phyloP scores from a whole-genome alignment of 495 filamentous ascomycete genomes.

The Hypoxylon perforatum region DNA sequence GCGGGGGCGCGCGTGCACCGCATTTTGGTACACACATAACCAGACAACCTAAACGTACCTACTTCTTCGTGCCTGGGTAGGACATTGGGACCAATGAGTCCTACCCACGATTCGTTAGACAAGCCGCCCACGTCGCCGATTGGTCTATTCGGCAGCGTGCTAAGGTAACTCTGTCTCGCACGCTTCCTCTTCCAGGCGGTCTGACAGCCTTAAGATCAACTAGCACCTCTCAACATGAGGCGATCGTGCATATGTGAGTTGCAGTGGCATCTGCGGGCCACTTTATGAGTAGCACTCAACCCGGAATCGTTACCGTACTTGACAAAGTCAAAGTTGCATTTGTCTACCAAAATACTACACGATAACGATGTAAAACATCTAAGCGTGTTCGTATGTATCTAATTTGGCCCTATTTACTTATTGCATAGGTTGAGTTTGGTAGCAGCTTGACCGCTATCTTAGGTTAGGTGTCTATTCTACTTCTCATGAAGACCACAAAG shows the following conservation, averaged over 20 bases:
- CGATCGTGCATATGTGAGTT: slow-evolving; percentile 31
- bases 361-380: slow-evolving; percentile 5
- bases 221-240: slow-evolving; percentile 22
- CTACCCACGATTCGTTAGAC: slow-evolving; percentile 26
- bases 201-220: neutral
- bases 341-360: slow-evolving; percentile 9
- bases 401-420: neutral
- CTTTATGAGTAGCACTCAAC: slow-evolving; percentile 2
- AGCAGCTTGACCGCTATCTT: no score
- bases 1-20: no score
- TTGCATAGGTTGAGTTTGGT: no score
- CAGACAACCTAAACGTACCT: no score
- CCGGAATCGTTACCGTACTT: slow-evolving; percentile 21
- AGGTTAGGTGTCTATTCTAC: no score
- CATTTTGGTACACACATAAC: no score
- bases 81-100: slow-evolving; percentile 1
- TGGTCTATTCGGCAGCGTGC: slow-evolving; percentile 11
- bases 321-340: slow-evolving; percentile 18
- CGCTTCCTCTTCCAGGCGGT: slow-evolving; percentile 1
- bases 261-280: slow-evolving; percentile 4
- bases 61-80: neutral
- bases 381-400: neutral
- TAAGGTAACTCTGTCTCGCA: slow-evolving; percentile 10
- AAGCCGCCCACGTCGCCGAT: slow-evolving; percentile 18
- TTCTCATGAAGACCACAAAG: no score